phyloP scores from a whole-genome alignment of 2,329 filamentous ascomycete genomes.

The Fusarium sp. region DNA sequence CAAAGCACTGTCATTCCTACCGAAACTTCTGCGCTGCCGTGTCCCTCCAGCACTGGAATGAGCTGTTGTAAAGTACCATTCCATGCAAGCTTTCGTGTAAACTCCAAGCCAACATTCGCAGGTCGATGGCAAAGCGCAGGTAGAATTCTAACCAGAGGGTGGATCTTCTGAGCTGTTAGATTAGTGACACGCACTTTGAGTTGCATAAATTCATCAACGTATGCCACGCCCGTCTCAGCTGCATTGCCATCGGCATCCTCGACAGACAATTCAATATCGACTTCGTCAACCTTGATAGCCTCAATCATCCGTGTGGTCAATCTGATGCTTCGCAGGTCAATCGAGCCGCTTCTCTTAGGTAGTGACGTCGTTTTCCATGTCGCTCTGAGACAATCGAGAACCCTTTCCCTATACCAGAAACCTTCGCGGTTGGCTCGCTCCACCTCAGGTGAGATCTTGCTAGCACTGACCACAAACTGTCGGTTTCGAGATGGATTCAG shows the following conservation, averaged over 20 bases:
- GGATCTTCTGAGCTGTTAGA: slow-evolving; percentile 73
- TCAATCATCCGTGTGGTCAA: slow-evolving; percentile 84
- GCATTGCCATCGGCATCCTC: slow-evolving; percentile 47
- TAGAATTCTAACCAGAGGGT: slow-evolving; percentile 79
- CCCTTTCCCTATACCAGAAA: slow-evolving; percentile 90
- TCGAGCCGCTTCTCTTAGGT: slow-evolving; percentile 67
- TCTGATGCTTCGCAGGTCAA: slow-evolving; percentile 82
- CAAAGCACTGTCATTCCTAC: slow-evolving; percentile 81
- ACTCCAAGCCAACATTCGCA: slow-evolving; percentile 78
- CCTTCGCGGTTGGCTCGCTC: slow-evolving; percentile 83
- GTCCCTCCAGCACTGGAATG: slow-evolving; percentile 70
- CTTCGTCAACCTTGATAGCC: slow-evolving; percentile 81
- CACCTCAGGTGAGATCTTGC: slow-evolving; percentile 80
- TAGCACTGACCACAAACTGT: slow-evolving; percentile 91
- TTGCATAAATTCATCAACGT: slow-evolving; percentile 69
- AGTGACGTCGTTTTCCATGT: slow-evolving; percentile 73
- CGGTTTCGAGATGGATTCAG: slow-evolving; percentile 84
- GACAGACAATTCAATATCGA: slow-evolving; percentile 74
- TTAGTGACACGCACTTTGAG: slow-evolving; percentile 80
- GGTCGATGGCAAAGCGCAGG: slow-evolving; percentile 81
- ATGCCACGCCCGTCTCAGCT: slow-evolving; percentile 41
- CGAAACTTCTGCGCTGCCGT: slow-evolving; percentile 68
- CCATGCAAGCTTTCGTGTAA: slow-evolving; percentile 84
- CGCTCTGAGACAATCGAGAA: slow-evolving; percentile 77
- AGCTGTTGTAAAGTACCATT: slow-evolving; percentile 84